These are phyloP conservation scores for Stephania cephalantha DNA, from an alignment of 164 flowering plant genomes.

Conservation along the genomic window DNA sequence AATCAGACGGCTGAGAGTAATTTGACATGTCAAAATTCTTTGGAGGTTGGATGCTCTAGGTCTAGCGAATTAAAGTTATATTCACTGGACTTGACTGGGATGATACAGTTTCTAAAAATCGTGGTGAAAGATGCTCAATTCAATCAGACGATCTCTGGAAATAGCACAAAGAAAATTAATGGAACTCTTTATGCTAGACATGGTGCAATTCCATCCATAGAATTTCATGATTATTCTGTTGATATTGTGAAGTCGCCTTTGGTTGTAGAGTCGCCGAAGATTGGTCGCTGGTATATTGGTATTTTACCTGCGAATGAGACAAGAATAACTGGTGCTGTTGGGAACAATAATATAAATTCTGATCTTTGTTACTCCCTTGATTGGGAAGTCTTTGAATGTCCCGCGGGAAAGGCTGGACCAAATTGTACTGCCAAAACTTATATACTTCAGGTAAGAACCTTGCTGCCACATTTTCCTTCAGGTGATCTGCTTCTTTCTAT, in stretches of 20 bases:
- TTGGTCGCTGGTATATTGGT: conserved; percentile 74
- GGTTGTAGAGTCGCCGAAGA: conserved; percentile 48
- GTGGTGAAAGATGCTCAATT: conserved; percentile 31
- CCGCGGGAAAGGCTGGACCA: conserved; percentile 61
- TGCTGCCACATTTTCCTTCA: background rate
- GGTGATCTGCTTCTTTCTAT: background rate
- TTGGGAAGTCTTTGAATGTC: conserved; percentile 59
- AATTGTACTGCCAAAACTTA: conserved; percentile 55
- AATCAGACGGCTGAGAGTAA: conserved; percentile 29
- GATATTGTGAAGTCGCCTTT: conserved; percentile 41
- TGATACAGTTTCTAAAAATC: conserved; percentile 40
- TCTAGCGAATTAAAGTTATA: conserved; percentile 40
- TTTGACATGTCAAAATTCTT: conserved; percentile 39
- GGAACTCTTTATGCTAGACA: conserved; percentile 49
- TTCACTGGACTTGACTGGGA: conserved; percentile 43
- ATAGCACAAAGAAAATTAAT: conserved; percentile 20
- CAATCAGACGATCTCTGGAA: conserved; percentile 21
- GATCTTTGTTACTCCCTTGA: conserved; percentile 65
- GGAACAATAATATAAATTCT: conserved; percentile 6
- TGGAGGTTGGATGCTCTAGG: conserved; percentile 35
- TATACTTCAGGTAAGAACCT: conserved; percentile 59
- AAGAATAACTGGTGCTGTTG: conserved; percentile 16
- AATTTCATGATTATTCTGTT: conserved; percentile 49
- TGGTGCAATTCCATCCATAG: conserved; percentile 56
- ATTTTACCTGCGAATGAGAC: conserved; percentile 35